Conservation (phyloP, 495 filamentous ascomycete genomes). For the Trichoderma erinaceum region DNA sequence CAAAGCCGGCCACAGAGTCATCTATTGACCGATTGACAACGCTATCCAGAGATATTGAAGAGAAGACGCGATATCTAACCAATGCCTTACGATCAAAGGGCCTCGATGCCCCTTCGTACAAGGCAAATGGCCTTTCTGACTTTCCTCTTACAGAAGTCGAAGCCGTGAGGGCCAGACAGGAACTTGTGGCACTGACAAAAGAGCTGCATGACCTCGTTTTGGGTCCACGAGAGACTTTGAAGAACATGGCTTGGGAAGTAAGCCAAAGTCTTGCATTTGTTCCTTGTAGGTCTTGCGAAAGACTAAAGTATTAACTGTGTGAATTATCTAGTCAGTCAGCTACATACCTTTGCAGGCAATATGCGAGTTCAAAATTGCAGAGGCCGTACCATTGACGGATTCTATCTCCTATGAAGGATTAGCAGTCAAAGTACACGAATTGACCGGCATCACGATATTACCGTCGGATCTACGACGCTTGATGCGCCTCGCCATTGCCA, state of each 20-base stretch:
- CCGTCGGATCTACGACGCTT: conserved; percentile 27
- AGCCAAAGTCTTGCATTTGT: background rate
- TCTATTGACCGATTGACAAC: background rate
- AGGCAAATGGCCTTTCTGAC: background rate
- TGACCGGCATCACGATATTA: background rate
- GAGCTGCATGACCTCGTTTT: conserved; percentile 35
- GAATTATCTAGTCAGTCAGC: background rate
- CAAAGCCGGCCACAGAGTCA: background rate
- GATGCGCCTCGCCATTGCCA: conserved; percentile 51
- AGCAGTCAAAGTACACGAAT: background rate
- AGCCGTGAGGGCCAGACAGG: conserved; percentile 21
- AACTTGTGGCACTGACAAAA: conserved; percentile 35
- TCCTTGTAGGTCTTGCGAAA: background rate
- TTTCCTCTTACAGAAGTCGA: background rate
- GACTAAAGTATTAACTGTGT: background rate
- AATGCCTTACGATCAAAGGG: background rate
- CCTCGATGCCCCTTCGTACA: background rate
- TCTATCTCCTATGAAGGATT: background rate
- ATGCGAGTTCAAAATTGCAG: conserved; percentile 3
- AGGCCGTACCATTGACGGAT: background rate
- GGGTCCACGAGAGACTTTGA: conserved; percentile 32
- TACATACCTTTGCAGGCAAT: conserved; percentile 9
- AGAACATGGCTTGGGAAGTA: background rate
- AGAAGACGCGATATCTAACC: background rate
- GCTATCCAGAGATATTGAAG: background rate